Evolutionary conservation across 257 asterid genomes (phyloP).

Genomic region (Sherardia arvensis): DNA sequence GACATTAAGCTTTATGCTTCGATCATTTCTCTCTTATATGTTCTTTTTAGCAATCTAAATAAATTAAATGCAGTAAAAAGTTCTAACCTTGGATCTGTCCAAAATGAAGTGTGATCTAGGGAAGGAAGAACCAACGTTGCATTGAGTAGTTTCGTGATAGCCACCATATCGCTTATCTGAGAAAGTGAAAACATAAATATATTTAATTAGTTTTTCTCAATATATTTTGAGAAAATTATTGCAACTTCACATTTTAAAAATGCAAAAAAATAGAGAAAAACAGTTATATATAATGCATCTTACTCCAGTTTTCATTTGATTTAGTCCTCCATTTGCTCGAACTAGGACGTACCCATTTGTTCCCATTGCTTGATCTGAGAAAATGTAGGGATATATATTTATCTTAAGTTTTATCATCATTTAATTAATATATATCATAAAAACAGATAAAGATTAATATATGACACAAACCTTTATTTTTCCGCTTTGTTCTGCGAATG

Average conservation of each 20-base stretch:
- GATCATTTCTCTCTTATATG: background rate
- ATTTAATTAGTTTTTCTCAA: too few relatives aligned
- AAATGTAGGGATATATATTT: background rate
- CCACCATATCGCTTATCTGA: conserved; percentile 44
- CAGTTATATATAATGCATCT: too few relatives aligned
- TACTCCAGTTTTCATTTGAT: conserved; percentile 42
- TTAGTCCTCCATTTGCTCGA: conserved; percentile 39
- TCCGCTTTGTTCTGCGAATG: conserved; percentile 14
- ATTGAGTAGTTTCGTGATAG: conserved; percentile 29
- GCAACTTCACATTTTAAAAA: too few relatives aligned
- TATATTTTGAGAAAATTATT: too few relatives aligned
- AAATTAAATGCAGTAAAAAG: background rate
- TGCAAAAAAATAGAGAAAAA: too few relatives aligned
- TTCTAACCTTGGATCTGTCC: conserved; percentile 34
- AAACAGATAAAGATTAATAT: too few relatives aligned
- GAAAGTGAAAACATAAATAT: background rate
- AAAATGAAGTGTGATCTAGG: conserved; percentile 35
- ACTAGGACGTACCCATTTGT: conserved; percentile 28
- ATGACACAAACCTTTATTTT: conserved; percentile 17
- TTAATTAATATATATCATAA: too few relatives aligned
- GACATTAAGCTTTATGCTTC: conserved; percentile 9
- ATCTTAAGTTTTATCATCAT: background rate
- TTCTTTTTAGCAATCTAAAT: background rate
- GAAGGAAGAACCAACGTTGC: conserved; percentile 34
- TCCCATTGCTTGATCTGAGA: conserved; percentile 13